Conservation (phyloP, 768 basidiomycete species). For the Terana coerulea region DNA sequence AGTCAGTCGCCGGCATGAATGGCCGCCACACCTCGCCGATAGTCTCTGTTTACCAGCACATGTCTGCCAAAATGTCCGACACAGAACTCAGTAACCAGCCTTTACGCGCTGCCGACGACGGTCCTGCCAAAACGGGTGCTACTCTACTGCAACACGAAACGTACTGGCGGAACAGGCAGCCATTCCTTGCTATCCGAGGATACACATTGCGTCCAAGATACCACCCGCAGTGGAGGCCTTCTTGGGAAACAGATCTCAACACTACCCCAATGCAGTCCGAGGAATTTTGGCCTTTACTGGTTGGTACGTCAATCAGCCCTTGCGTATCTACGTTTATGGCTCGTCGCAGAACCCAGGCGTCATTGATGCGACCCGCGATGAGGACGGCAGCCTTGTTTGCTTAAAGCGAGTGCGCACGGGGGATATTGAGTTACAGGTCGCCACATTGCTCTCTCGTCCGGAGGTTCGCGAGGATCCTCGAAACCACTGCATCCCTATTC, state of each 20-base stretch:
- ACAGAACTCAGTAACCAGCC: neutral
- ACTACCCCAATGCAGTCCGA: conserved; percentile 3
- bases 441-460: conserved; percentile 8
- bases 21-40: too few species aligned
- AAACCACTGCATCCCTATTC: conserved; percentile 22
- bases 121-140: too few species aligned
- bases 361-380: conserved; percentile 16
- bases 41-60: too few species aligned
- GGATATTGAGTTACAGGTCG: conserved; percentile 10
- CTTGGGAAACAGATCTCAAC: conserved; percentile 19
- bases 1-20: too few species aligned
- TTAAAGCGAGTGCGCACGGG: conserved; percentile 13
- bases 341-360: neutral
- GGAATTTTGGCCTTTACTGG: conserved; percentile 1
- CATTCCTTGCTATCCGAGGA: conserved; percentile 7
- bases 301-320: neutral
- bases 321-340: neutral
- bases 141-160: neutral
- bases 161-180: neutral
- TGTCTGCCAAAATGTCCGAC: neutral
- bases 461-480: conserved; percentile 9
- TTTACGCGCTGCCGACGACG: neutral
- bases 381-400: conserved; percentile 17
- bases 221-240: conserved; percentile 26
- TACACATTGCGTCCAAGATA: conserved; percentile 26